A percentile compares a stretch with the other conserved stretches of the same genome.
These are phyloP conservation scores for Ambrosiella cleistominuta DNA, from an alignment of 2,329 filamentous ascomycete genomes.

Conservation along the genomic window DNA sequence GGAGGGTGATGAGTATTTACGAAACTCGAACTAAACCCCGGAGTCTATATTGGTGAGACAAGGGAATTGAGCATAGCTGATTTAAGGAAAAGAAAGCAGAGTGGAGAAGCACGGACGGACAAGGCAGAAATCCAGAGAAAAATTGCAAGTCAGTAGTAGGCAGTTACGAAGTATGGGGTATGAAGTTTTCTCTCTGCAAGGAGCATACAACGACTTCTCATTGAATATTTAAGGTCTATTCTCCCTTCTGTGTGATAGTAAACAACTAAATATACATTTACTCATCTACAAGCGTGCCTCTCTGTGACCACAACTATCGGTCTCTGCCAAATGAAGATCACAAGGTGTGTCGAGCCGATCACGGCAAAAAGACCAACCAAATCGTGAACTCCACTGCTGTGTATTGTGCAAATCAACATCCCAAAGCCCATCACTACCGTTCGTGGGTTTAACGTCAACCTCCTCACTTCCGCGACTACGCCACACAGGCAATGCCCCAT, in stretches of 20 bases:
- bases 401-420: not conserved
- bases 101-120: not conserved
- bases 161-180: not conserved
- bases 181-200: not conserved
- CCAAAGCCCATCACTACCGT: not conserved
- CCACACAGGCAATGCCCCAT: not conserved
- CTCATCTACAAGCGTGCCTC: not conserved
- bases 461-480: not conserved
- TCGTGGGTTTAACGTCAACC: not conserved
- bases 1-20: constrained; percentile 7
- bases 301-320: not conserved
- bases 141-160: not conserved
- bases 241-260: not conserved
- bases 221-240: too few species aligned
- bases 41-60: not conserved
- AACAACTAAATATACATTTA: not conserved
- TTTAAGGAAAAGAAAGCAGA: not conserved
- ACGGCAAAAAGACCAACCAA: not conserved
- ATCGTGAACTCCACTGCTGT: not conserved
- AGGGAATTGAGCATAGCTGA: not conserved
- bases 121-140: not conserved
- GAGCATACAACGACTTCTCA: not conserved
- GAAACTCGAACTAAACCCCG: constrained; percentile 3
- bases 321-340: not conserved
- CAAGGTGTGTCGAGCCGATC: not conserved